Base-by-base conservation (phyloP, 2,329 filamentous ascomycete species). In the Colletotrichum chrysophilum region DNA sequence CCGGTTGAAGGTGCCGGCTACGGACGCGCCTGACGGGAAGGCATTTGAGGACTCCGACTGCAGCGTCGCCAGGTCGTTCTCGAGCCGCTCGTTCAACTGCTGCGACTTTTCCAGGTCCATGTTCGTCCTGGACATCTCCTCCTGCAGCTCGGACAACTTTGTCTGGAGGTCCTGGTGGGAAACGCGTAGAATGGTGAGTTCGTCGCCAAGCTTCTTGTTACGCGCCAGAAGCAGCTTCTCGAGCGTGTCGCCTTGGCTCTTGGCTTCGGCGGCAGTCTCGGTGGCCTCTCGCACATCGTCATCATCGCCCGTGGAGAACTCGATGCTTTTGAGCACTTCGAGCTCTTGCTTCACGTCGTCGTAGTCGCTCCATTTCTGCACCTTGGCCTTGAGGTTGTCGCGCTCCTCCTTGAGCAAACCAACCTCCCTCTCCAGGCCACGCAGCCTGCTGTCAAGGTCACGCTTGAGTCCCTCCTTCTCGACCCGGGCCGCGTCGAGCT, bases 141-240 rank as follows among this genome's bases (percentile, higher is more conserved):
- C 94, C 81, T 98, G 95, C 24, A 98, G 88, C 55, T 91, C 90
- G 79, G 96, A 93, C 2, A 99, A 88, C 70, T 95, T 93, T 65
- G 88, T 91, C 81, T 98, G 95, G 3, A 98, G 88, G 80, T 98
- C 96, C 81, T 98, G 95, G 82, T 98, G 96, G 0, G 97, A 98
- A 4, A 99, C 95, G 55, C 97, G 93, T 60, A 99, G 88, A 52
- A 98, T 92, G 3, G 97, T 98, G 77, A 98, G 90, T 83, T 99
- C 97, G 81, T 98, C 96, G 79, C 94, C 94, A 48, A 99, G 89
- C 86, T 98, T 99, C 87, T 98, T 99, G 88, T 99, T 99, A 61
- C 97, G 93, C 12, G 95, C 94, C 68, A 99, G 88, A 7, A 99
- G 89, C 32, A 99, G 91, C 85, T 98, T 96, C 84, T 99, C 97